Evolutionary conservation across 345 rosid genomes (phyloP).

Genomic region (Euphorbia pulcherrima): DNA sequence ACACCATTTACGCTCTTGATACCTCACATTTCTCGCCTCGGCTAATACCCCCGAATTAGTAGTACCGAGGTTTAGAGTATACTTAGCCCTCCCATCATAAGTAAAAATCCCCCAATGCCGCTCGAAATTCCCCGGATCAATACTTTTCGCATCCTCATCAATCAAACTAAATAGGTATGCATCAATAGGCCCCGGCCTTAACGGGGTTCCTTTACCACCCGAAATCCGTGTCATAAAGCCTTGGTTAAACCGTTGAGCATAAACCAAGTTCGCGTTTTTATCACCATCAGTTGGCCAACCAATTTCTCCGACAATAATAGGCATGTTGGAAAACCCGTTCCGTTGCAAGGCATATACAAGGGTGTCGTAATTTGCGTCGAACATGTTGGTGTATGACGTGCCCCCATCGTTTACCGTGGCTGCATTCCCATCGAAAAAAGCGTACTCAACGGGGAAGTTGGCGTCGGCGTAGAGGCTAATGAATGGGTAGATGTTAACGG

Average conservation of each 20-base stretch:
- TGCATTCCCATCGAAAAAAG: slow-evolving; percentile 62
- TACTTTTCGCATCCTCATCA: slow-evolving; percentile 81
- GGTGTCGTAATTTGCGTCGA: slow-evolving; percentile 85
- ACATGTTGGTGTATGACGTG: slow-evolving; percentile 71
- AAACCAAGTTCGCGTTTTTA: slow-evolving; percentile 41
- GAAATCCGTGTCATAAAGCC: slow-evolving; percentile 57
- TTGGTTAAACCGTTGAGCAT: slow-evolving; percentile 75
- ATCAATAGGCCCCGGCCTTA: slow-evolving; percentile 54
- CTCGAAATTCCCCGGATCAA: slow-evolving; percentile 58
- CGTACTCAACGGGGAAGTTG: slow-evolving; percentile 68
- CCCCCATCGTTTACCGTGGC: slow-evolving; percentile 72
- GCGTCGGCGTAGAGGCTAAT: slow-evolving; percentile 76
- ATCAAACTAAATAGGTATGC: slow-evolving; percentile 66
- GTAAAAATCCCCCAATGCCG: slow-evolving; percentile 38
- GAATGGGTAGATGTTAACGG: slow-evolving; percentile 88
- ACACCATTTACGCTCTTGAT: slow-evolving; percentile 71
- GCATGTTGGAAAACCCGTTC: slow-evolving; percentile 66
- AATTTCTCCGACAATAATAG: slow-evolving; percentile 79
- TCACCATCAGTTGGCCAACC: slow-evolving; percentile 95
- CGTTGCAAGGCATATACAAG: slow-evolving; percentile 65
- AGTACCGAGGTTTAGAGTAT: slow-evolving; percentile 67
- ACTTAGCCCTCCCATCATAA: slow-evolving; percentile 47
- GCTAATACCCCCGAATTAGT: slow-evolving; percentile 61
- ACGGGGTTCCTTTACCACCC: slow-evolving; percentile 64
- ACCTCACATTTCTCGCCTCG: slow-evolving; percentile 48